phyloP scores from a whole-genome alignment of 768 basidiomycete genomes.

The Holtermanniella nyarrowii region DNA sequence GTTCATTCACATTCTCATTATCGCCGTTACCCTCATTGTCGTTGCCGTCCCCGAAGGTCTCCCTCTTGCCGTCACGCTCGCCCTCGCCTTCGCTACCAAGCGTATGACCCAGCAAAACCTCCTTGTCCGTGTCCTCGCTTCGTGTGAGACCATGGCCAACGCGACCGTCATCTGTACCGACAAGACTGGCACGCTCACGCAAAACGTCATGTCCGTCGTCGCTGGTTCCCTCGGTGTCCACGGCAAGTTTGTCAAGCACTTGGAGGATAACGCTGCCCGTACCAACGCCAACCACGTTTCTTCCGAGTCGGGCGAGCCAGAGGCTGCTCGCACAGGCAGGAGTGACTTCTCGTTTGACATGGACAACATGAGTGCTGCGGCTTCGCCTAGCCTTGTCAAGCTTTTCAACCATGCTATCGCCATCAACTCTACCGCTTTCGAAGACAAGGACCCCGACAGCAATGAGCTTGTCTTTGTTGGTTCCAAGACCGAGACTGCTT shows the following conservation, averaged over 20 bases:
- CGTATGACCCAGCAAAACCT: slow-evolving; percentile 96
- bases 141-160: slow-evolving; percentile 98
- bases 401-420: slow-evolving; percentile 79
- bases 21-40: slow-evolving; percentile 81
- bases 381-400: slow-evolving; percentile 53
- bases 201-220: slow-evolving; percentile 91
- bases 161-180: slow-evolving; percentile 64
- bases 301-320: slow-evolving; percentile 25
- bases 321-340: slow-evolving; percentile 17
- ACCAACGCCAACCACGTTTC: slow-evolving; percentile 58
- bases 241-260: slow-evolving; percentile 77
- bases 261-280: slow-evolving; percentile 60
- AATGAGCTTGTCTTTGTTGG: slow-evolving; percentile 62
- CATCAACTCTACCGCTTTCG: slow-evolving; percentile 90
- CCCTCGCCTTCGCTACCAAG: slow-evolving; percentile 91
- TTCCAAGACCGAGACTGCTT: slow-evolving; percentile 89
- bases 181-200: slow-evolving; percentile 66
- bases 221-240: slow-evolving; percentile 90
- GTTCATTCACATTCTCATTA: slow-evolving; percentile 88
- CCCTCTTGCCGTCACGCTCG: slow-evolving; percentile 89
- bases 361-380: slow-evolving; percentile 53
- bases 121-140: slow-evolving; percentile 86
- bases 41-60: slow-evolving; percentile 87
- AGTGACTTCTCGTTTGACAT: slow-evolving; percentile 82
- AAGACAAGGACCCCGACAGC: slow-evolving; percentile 56